Conservation (phyloP, 306 rosid genomes). For the Ziziphus jujuba region DNA sequence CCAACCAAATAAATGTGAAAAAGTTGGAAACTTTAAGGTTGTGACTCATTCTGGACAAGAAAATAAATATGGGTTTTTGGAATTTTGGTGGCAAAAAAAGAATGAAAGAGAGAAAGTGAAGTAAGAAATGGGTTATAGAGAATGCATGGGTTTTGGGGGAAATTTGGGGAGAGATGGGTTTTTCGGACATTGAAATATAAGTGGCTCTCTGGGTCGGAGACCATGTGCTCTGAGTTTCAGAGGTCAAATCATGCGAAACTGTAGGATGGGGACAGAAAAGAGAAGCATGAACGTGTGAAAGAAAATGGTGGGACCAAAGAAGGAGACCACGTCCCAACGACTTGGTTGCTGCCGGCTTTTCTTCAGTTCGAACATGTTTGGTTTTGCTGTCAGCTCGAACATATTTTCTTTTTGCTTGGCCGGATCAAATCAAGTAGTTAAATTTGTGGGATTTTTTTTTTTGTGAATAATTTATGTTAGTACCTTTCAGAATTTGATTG, state of each 20-base stretch:
- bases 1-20: constrained; percentile 20
- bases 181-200: constrained; percentile 7
- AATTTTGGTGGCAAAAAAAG: neutral
- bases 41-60: constrained; percentile 23
- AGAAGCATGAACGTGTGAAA: neutral
- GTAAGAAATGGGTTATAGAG: neutral
- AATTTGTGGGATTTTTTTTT: too few relatives aligned
- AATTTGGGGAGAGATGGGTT: constrained; percentile 13
- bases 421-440: too few relatives aligned
- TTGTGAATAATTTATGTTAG: too few relatives aligned
- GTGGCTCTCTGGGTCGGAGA: constrained; percentile 1
- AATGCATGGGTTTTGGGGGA: neutral
- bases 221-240: neutral
- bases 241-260: neutral
- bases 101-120: neutral
- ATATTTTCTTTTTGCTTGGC: too few relatives aligned
- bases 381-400: constrained; percentile 15
- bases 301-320: constrained; percentile 35
- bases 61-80: neutral
- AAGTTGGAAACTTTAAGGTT: constrained; percentile 16
- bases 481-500: too few relatives aligned
- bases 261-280: neutral
- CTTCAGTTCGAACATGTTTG: constrained; percentile 5
- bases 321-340: constrained; percentile 43
- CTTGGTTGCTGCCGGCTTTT: constrained; percentile 8